Evolutionary conservation across 495 filamentous ascomycete genomes (phyloP), one percentile per base, ranked within the genome.

Genomic region (Acidiella bohemica): DNA sequence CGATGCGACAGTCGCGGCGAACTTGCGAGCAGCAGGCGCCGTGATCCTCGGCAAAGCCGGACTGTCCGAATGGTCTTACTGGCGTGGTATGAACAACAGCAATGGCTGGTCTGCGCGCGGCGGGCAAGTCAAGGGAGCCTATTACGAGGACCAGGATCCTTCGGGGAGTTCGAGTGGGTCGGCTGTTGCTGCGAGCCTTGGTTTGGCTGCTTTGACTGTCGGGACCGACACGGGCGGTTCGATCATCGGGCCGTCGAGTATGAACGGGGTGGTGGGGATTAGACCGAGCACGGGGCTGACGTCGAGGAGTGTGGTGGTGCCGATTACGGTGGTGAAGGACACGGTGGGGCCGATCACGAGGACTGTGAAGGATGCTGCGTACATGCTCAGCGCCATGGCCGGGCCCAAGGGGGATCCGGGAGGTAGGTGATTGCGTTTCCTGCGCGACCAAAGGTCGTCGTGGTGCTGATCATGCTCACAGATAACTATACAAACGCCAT

Each of bases 21-120:
- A 65, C 38, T 59, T 77, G 18, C 59, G 70, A 32, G 54, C 62
- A n/a, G 61, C 60, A 12, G 66, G 65, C 3, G 61, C 57, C 17
- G 57, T 76, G 31, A 67, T 76, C 14, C 55, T 76, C 5, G 66
- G 66, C 24, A 62, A 69, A 39, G 44, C 59, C 6, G 66, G 60
- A 35, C 36, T 67, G 28, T 59, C 55, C 18, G 52, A 71, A 37
- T 68, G 62, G 61, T 61, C 67, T 12, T 33, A n/a, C 22, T n/a
- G 21, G 10, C 26, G 46, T 10, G 42, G 22, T 0, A 42, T 14
- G 14, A 25, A 18, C 39, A 29, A 33, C 24, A 35, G 36, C 6
- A 39, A 20, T 4, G 40, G 39, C 27, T 49, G 30, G 13, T 49
- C 46, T 1, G 32, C 32, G 12, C 34, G 41, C 10, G 32, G 46